Evolutionary conservation across 2,329 filamentous ascomycete genomes (phyloP), one percentile per base, ranked within the genome.

Genomic region (Cadophora sp.): DNA sequence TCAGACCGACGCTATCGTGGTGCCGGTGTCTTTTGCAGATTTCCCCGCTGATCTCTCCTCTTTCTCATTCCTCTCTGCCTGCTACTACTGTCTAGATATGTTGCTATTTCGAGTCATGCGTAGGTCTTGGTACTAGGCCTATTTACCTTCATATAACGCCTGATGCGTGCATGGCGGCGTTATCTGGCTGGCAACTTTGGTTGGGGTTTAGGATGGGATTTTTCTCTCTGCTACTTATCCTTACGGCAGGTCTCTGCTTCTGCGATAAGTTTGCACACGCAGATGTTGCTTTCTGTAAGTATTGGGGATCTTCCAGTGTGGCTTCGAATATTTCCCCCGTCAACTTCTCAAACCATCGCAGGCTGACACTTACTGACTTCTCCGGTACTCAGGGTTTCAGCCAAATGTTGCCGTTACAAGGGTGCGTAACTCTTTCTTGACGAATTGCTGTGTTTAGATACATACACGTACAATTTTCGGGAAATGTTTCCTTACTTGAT

Each of bases 331-430:
- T 9, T 39, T 39, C 11, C 36, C 11, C 8, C 11, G 2, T 39
- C 36, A 11, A 1, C 27, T 39, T 39, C 36, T 9, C 36, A 13
- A 39, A 39, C 2, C 11, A 39, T 11, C 11, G 5, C 36, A 13
- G 11, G 7, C 36, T 39, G 36, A 8, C 36, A 11, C 2, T 13
- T 39, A 13, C 36, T 39, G 36, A 39, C 36, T 39, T 5, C 36
- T 39, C 11, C 36, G 8, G 6, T 39, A 39, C 36, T 11, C 11
- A 39, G 36, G 36, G 66, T 70, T 72, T 27, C 61, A 67, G 13
- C 66, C 67, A 24, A 58, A 55, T 36, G 66, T 59, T 20, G 59
- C 68, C 8, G 67, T 73, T 36, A 71, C 68, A 20, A 66, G 63
- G 55, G 71, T 72, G 59, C 11, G 55, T 64, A 3, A 13, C 20